Evolutionary conservation across 2,329 filamentous ascomycete species (phyloP), one percentile per base, ranked within the genome.

Genomic region (Byssochlamys sp.): DNA sequence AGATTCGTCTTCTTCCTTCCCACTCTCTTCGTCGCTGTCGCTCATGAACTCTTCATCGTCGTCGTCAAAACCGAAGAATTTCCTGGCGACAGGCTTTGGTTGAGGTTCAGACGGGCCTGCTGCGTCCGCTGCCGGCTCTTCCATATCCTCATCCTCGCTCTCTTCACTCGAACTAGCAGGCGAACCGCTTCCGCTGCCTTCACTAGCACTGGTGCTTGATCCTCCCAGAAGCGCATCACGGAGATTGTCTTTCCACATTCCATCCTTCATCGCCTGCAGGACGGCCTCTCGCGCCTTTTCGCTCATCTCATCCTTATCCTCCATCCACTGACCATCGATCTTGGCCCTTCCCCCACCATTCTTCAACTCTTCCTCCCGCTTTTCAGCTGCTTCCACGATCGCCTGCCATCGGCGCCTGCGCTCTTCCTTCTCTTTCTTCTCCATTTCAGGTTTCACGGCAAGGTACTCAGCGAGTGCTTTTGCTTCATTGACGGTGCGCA

Each of bases 381-480:
- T 82, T 71, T 97, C 92, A 0, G 94, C 86, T 59, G 87, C 81
- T 53, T 92, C 88, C 11, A 97, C 87, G 57, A 97, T 88, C 67
- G 91, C 84, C 71, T 96, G 86, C 90, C 91, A 96, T 53, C 91
- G 80, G 72, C 67, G 85, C 52, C 88, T 82, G 53, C 91, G 84
- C 73, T 88, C 87, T 70, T 96, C 91, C 68, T 91, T 92, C 71
- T 97, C 91, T 69, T 90, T 90, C 73, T 87, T 86, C 62, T 96
- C 94, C 92, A 99, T 96, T 60, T 96, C 92, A 0, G 95, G 94
- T 71, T 97, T 96, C 64, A 95, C 89, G 1, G 91, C 90, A 1
- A 97, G 81, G 67, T 96, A 97, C 71, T 97, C 91, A 0, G 95
- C 94, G 24, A 99, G 79, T 1, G 90, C 89, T 73, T 99, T 99